phyloP scores from a whole-genome alignment of 177 flowering plant genomes.

The Vitis hybrid region DNA sequence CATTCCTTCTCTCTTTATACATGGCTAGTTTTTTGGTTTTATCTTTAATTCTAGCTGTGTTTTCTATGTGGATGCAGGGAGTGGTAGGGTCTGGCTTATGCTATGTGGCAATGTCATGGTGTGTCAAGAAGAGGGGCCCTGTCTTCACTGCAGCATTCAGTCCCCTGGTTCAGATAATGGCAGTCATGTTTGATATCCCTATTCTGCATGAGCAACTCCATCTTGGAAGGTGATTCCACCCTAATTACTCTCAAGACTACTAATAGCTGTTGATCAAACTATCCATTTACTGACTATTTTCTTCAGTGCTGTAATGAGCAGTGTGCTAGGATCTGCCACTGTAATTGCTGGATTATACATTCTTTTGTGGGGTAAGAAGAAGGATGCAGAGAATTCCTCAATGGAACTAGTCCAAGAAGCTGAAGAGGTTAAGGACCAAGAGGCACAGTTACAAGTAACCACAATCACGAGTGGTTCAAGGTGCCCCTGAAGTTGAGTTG shows the following conservation, averaged over 20 bases:
- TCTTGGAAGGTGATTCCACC: slow-evolving; percentile 64
- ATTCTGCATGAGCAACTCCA: slow-evolving; percentile 53
- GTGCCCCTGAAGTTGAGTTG: slow-evolving; percentile 2
- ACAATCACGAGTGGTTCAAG: slow-evolving; percentile 17
- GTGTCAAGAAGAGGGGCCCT: slow-evolving; percentile 78
- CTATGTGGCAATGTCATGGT: slow-evolving; percentile 78
- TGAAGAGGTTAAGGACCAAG: slow-evolving; percentile 32
- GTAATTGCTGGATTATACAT: slow-evolving; percentile 65
- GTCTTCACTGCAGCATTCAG: slow-evolving; percentile 86
- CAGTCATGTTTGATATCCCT: slow-evolving; percentile 58
- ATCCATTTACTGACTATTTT: slow-evolving; percentile 1
- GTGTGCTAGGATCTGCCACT: slow-evolving; percentile 57
- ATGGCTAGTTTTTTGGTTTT: no score
- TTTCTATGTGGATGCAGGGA: slow-evolving; percentile 47
- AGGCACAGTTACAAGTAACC: slow-evolving; percentile 26
- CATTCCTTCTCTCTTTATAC: not conserved
- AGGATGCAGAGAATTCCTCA: slow-evolving; percentile 31
- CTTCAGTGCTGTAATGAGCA: slow-evolving; percentile 22
- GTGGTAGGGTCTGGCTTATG: slow-evolving; percentile 71
- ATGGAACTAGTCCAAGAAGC: slow-evolving; percentile 22
- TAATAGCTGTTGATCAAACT: not conserved
- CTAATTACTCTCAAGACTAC: not conserved
- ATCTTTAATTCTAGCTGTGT: no score
- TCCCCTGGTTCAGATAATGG: slow-evolving; percentile 71
- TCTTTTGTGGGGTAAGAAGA: slow-evolving; percentile 76